phyloP scores from a whole-genome alignment of 176 grass and related monocot genomes.

The Thalia dealbata region DNA sequence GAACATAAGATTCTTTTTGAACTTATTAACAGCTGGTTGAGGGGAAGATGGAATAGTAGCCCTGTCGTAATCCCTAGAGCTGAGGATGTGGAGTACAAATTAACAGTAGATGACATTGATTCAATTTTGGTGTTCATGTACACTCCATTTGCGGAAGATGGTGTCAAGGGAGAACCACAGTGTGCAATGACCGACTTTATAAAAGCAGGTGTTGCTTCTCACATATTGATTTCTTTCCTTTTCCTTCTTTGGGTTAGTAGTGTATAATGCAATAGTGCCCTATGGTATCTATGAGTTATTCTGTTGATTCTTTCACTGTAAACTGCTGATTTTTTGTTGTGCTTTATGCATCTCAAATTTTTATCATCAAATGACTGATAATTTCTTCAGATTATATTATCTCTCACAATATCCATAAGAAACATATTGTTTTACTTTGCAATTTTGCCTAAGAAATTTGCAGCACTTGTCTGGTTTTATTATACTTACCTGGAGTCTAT shows the following conservation, averaged over 20 bases:
- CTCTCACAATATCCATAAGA: too few relatives aligned
- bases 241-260: not conserved
- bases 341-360: not conserved
- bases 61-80: conserved; percentile 57
- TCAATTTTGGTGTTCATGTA: conserved; percentile 92
- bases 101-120: conserved; percentile 69
- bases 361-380: too few relatives aligned
- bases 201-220: conserved; percentile 62
- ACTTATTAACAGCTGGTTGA: conserved; percentile 56
- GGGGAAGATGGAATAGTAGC: conserved; percentile 57
- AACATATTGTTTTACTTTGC: too few relatives aligned
- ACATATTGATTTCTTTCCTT: not conserved
- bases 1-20: conserved; percentile 16
- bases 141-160: conserved; percentile 70
- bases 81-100: conserved; percentile 63
- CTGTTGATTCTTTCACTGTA: not conserved
- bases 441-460: too few relatives aligned
- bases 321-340: not conserved
- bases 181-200: conserved; percentile 75
- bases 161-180: conserved; percentile 68
- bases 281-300: not conserved
- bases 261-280: not conserved
- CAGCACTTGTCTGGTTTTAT: too few relatives aligned
- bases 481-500: too few relatives aligned
- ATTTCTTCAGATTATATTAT: too few relatives aligned